Conservation (phyloP, 176 grass and related monocot species). For the Oryza rufipogon region DNA sequence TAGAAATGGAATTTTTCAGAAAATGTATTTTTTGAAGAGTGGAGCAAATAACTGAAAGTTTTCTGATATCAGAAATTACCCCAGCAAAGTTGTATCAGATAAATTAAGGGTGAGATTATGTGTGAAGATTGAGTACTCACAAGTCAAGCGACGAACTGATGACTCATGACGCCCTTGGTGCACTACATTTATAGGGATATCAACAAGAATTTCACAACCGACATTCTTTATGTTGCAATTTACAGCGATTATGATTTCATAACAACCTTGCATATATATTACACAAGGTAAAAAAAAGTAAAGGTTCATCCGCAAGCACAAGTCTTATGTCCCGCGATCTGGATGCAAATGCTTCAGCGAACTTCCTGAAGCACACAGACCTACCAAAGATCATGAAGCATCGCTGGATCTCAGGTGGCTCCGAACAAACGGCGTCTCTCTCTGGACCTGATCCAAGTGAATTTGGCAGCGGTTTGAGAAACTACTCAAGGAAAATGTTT, state of each 20-base stretch:
- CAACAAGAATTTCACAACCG: background rate
- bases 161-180: background rate
- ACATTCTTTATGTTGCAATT: background rate
- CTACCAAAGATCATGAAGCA: conserved; percentile 26
- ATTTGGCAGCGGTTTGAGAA: background rate
- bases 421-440: background rate
- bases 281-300: background rate
- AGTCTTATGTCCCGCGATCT: conserved; percentile 27
- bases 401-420: conserved; percentile 42
- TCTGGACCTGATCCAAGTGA: conserved; percentile 31
- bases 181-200: background rate
- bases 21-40: too few relatives aligned
- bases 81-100: too few relatives aligned
- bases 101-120: too few relatives aligned
- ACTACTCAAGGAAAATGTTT: background rate
- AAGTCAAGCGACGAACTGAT: too few relatives aligned
- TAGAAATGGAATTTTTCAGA: too few relatives aligned
- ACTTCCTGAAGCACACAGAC: conserved; percentile 36
- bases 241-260: conserved; percentile 6
- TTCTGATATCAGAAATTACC: too few relatives aligned
- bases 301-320: background rate
- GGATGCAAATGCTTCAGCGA: conserved; percentile 25
- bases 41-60: too few relatives aligned
- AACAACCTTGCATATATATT: background rate
- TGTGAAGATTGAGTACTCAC: too few relatives aligned